Percentiles rank a stretch among this genome's conserved stretches.
Evolutionary conservation across 176 grass and related monocot genomes (phyloP).

Genomic region (Juncus inflexus): DNA sequence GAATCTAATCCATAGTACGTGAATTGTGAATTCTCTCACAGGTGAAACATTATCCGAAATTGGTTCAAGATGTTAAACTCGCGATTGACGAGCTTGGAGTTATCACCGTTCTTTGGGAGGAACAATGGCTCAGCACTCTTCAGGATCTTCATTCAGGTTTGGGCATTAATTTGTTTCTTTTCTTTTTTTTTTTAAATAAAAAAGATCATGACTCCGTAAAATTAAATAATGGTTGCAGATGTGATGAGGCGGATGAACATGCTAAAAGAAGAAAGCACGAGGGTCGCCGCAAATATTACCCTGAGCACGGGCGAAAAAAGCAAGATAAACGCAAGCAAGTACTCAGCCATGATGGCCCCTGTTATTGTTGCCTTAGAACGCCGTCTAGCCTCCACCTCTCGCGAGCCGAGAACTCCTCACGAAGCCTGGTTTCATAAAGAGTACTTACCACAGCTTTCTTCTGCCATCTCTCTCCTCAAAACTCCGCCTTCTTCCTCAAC

Average conservation of each 20-base stretch:
- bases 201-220: constrained; percentile 25
- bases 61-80: constrained; percentile 93
- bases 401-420: constrained; percentile 82
- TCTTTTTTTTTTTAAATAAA: neutral
- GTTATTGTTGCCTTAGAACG: constrained; percentile 92
- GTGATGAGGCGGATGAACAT: constrained; percentile 84
- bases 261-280: constrained; percentile 92
- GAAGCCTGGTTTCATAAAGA: constrained; percentile 92
- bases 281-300: constrained; percentile 83
- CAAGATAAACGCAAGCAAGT: constrained; percentile 95
- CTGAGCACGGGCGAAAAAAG: constrained; percentile 78
- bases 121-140: constrained; percentile 97
- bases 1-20: constrained; percentile 14
- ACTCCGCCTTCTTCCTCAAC: constrained; percentile 61
- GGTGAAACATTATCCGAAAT: constrained; percentile 78
- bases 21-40: constrained; percentile 30
- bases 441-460: constrained; percentile 65
- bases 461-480: constrained; percentile 70
- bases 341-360: constrained; percentile 97
- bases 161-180: neutral
- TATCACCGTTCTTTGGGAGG: constrained; percentile 98
- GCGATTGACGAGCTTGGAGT: constrained; percentile 87
- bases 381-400: constrained; percentile 75
- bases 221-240: constrained; percentile 43
- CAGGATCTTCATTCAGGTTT: constrained; percentile 99